Evolutionary conservation across 164 flowering plant species (phyloP), one percentile per base, ranked within the genome.

Genomic region (Pachysandra terminalis): DNA sequence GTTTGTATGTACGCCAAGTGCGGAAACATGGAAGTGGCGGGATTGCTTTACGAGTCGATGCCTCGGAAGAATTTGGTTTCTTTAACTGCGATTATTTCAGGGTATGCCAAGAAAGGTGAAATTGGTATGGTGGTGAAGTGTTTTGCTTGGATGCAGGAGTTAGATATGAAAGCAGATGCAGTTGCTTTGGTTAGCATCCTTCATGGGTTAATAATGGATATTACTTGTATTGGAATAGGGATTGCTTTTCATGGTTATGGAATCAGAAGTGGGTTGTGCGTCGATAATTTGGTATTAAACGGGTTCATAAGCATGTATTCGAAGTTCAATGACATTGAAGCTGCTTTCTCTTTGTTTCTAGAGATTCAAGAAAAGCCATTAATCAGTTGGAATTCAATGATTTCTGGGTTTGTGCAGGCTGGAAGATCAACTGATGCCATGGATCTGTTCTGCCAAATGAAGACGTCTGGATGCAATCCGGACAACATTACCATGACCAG

Each of bases 231-330:
- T 49, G 59, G 40, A 12, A 19, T 57, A 71, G 82, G 77, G 58
- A 67, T 41, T 56, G 60, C 66, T 55, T 70, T 83, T 21, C 82
- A 81, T 69, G 69, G 75, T 67, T 83, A 64, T 67, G 76, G 67
- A 32, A 57, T 69, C 14, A 82, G 75, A 72, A 71, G 59, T 35
- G 83, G 83, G 15, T 59, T 82, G 66, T 67, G 61, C 55, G 17
- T 59, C 24, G 55, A 79, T 65, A 55, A 45, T 58, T 68, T 81
- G 73, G 78, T 84, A 61, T 64, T 70, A 49, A 84, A 82, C 64
- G 85, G 76, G 21, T 68, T 84, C 54, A 79, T 81, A 61, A 73
- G 68, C 69, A 81, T 81, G 84, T 84, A 84, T 53, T 68, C 74
- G 5, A 82, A 73, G 62, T 80, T 73, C 19, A 24, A 59, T 53